These are phyloP conservation scores for Acer yangbiense DNA, from an alignment of 345 rosid genomes.

Conservation along the genomic window DNA sequence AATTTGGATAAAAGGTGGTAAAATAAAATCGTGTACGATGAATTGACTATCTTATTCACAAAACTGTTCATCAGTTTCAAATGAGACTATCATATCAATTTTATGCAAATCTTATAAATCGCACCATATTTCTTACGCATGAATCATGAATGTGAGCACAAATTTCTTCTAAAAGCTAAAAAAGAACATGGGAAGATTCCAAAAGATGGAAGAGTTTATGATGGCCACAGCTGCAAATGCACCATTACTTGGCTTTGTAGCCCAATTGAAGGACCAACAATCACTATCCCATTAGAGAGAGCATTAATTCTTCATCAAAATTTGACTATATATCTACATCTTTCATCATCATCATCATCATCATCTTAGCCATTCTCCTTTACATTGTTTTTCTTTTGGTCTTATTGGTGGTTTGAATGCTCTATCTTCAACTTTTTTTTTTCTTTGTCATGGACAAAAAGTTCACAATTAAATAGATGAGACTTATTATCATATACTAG, in stretches of 20 bases:
- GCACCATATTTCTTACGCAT: neutral
- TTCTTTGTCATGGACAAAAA: no score
- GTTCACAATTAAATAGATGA: no score
- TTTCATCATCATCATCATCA: slow-evolving; percentile 1
- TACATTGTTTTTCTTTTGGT: neutral
- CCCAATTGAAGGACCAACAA: slow-evolving; percentile 16
- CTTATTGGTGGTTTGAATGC: neutral
- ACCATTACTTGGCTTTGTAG: slow-evolving; percentile 8
- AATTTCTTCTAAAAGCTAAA: neutral
- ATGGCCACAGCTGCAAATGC: slow-evolving; percentile 32
- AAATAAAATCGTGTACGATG: no score
- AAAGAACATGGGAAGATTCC: neutral
- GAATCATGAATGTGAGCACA: neutral
- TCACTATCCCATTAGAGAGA: slow-evolving; percentile 3
- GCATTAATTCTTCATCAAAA: slow-evolving; percentile 7
- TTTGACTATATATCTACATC: neutral
- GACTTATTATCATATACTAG: no score
- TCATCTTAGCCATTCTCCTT: slow-evolving; percentile 6
- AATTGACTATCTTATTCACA: no score
- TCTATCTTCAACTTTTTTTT: no score
- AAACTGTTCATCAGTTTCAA: neutral
- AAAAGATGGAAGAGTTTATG: neutral
- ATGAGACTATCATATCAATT: neutral
- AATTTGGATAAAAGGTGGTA: no score
- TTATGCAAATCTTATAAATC: neutral